phyloP scores from a whole-genome alignment of 768 basidiomycete species.

The Suillus brevipes region DNA sequence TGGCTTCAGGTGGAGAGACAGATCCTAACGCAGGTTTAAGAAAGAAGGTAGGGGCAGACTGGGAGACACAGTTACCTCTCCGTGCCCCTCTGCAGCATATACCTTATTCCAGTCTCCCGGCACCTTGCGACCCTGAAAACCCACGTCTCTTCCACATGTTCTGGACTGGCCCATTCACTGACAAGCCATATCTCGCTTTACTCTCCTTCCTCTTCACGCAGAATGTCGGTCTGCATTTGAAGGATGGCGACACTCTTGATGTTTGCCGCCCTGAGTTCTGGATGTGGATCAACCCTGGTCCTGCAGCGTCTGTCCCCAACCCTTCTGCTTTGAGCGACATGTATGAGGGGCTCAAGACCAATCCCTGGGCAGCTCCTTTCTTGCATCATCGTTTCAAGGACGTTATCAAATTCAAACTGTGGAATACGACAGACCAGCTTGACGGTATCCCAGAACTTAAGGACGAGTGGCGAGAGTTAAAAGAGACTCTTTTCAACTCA shows the following conservation, averaged over 20 bases:
- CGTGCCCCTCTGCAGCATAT: slow-evolving; percentile 52
- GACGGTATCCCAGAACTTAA: slow-evolving; percentile 89
- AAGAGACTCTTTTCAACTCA: slow-evolving; percentile 81
- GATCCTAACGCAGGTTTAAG: slow-evolving; percentile 57
- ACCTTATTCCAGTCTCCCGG: slow-evolving; percentile 55
- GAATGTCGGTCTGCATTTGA: slow-evolving; percentile 79
- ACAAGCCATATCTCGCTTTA: slow-evolving; percentile 96
- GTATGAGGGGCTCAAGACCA: slow-evolving; percentile 77
- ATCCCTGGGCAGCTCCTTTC: slow-evolving; percentile 95
- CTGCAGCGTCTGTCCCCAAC: slow-evolving; percentile 87
- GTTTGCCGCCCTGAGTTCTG: slow-evolving; percentile 90
- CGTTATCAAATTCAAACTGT: slow-evolving; percentile 91
- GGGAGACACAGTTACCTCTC: slow-evolving; percentile 54
- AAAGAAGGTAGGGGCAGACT: slow-evolving; percentile 60
- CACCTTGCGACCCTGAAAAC: slow-evolving; percentile 80
- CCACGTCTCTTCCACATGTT: slow-evolving; percentile 97
- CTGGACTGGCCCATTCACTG: slow-evolving; percentile 98
- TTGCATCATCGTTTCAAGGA: slow-evolving; percentile 90
- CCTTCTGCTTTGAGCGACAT: slow-evolving; percentile 79
- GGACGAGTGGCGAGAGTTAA: slow-evolving; percentile 83
- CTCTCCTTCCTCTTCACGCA: slow-evolving; percentile 96
- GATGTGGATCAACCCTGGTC: slow-evolving; percentile 99
- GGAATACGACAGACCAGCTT: slow-evolving; percentile 98
- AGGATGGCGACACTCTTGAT: slow-evolving; percentile 39
- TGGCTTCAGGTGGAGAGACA: slow-evolving; percentile 29